Percentiles rank a stretch among this genome's conserved stretches.
Conservation (phyloP, 345 rosid species). For the Populus davidiana region DNA sequence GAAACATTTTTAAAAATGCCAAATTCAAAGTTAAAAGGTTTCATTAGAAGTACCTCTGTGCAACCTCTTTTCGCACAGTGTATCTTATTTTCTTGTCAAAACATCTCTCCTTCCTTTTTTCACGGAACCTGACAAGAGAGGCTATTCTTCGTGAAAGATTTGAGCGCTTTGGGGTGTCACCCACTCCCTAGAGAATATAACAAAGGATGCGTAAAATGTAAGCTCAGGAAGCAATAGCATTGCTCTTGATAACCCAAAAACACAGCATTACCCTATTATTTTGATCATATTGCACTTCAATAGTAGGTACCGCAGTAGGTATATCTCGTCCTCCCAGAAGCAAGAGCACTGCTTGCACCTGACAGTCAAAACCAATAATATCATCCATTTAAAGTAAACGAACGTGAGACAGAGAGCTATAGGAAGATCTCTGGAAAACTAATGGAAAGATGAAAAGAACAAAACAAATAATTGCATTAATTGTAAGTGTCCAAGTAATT, state of each 20-base stretch:
- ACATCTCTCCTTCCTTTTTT: slow-evolving; percentile 74
- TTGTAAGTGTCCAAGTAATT: slow-evolving; percentile 3
- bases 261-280: slow-evolving; percentile 39
- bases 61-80: slow-evolving; percentile 70
- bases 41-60: slow-evolving; percentile 47
- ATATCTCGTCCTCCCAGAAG: slow-evolving; percentile 59
- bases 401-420: not conserved
- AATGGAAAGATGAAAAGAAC: not conserved
- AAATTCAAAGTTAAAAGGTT: not conserved
- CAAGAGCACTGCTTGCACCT: slow-evolving; percentile 77
- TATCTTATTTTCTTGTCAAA: slow-evolving; percentile 79
- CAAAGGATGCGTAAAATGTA: slow-evolving; percentile 11
- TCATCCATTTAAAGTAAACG: not conserved
- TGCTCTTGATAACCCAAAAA: not conserved
- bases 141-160: slow-evolving; percentile 69
- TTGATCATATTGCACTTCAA: slow-evolving; percentile 46
- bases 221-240: not conserved
- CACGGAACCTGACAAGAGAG: slow-evolving; percentile 69
- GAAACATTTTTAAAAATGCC: not conserved
- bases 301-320: slow-evolving; percentile 50
- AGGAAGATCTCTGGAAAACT: not conserved
- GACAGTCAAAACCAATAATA: slow-evolving; percentile 5
- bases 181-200: slow-evolving; percentile 34
- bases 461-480: not conserved
- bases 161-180: slow-evolving; percentile 46